A percentile compares a stretch with the other conserved stretches of the same genome.
Evolutionary conservation across 2,329 filamentous ascomycete genomes (phyloP).

Genomic region (Sporothrix brasiliensis): DNA sequence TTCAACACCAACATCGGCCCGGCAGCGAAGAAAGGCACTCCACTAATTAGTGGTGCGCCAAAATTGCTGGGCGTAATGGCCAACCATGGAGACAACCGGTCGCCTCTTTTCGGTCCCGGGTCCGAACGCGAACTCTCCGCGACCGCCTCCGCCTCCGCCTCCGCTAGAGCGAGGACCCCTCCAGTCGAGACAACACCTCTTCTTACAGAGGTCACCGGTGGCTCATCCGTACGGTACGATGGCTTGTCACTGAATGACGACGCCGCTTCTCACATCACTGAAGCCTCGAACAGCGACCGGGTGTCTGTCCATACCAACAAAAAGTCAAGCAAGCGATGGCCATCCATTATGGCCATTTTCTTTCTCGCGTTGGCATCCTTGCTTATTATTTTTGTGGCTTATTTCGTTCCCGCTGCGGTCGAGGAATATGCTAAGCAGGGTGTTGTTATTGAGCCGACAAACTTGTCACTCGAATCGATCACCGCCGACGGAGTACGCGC

Average conservation of each 20-base stretch:
- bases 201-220: slow-evolving; percentile 43
- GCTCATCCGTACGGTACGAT: background rate
- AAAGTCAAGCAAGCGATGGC: slow-evolving; percentile 64
- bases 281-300: slow-evolving; percentile 36
- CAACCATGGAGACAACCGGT: slow-evolving; percentile 46
- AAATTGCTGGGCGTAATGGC: slow-evolving; percentile 44
- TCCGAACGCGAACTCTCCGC: slow-evolving; percentile 31
- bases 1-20: background rate
- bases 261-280: slow-evolving; percentile 14
- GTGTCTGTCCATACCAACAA: slow-evolving; percentile 44
- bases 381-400: slow-evolving; percentile 74
- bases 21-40: background rate
- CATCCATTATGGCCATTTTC: slow-evolving; percentile 73
- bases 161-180: background rate
- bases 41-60: slow-evolving; percentile 15
- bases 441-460: slow-evolving; percentile 77
- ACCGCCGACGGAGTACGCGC: slow-evolving; percentile 76
- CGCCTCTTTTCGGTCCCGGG: slow-evolving; percentile 49
- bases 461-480: slow-evolving; percentile 82
- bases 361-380: slow-evolving; percentile 65
- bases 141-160: slow-evolving; percentile 23
- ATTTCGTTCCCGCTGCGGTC: slow-evolving; percentile 77
- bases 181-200: slow-evolving; percentile 57
- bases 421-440: slow-evolving; percentile 87
- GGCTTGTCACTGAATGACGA: slow-evolving; percentile 4